Base-by-base conservation (phyloP, 805 yeast species). In the Yarrowia deformans region DNA sequence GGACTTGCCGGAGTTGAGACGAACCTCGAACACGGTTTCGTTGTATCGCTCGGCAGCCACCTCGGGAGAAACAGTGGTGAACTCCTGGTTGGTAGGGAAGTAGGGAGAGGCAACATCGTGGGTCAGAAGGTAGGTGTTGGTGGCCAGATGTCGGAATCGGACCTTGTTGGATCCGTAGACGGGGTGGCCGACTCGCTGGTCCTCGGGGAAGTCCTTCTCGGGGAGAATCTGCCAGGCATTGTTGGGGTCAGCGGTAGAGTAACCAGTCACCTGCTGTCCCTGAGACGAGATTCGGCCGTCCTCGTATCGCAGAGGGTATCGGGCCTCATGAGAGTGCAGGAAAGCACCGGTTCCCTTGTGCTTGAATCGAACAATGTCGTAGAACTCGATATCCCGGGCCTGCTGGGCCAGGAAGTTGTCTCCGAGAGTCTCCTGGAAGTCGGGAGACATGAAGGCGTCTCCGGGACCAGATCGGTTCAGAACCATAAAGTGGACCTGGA, bases 81-180 rank as follows among this genome's bases (percentile, higher is more conserved):
- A 90, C 81, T 95, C 99, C 80, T 93, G 97, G 75, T 93, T 90
- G n/a, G 97, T 90, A 69, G 98, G 90, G 75, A 80, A 89, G 71
- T 89, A 82, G 37, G 99, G 98, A 2, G 98, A 95, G 1, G 97
- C 97, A 69, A 95, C 98, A 77, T 94, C 98, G 77, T 95, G 99
- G 23, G 98, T 86, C 75, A 92, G 84, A 73, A 95, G 81, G 74
- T 81, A 89, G 12, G 97, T 90, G 67, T 91, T 85, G 1, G 98
- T 93, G 39, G 83, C 87, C 64, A 90, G 85, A 76, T 95, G 99
- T 78, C 85, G 87, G 69, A 95, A 81, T 79, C 98, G 90, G 69
- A 95, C 82, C 19, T 84, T 78, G 75, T 91, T 95, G 72, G 91
- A 90, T 71, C 91, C 87, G 72, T 75, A 80, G 45, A 95, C 89